Percentiles rank a stretch among this genome's conserved stretches.
Conservation (phyloP, 73 alveolate genomes). For the Paramecium sonneborni region DNA sequence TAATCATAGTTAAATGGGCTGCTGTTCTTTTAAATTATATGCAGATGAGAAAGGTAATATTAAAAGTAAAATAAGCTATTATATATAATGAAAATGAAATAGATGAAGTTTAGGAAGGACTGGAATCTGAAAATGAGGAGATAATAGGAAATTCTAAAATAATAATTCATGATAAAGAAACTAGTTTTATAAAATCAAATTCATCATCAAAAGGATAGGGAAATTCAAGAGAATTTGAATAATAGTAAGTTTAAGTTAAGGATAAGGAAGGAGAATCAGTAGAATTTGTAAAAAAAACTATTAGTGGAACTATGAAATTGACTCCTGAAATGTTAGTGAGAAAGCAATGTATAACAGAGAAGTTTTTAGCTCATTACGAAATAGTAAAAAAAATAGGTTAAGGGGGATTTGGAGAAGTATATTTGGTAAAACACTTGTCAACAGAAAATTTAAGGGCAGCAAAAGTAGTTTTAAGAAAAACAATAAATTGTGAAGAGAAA, state of each 20-base stretch:
- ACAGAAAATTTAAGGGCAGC: slow-evolving; percentile 58
- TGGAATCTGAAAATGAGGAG: not conserved
- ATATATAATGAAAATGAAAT: not conserved
- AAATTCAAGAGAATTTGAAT: not conserved
- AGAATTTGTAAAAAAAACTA: slow-evolving; percentile 10
- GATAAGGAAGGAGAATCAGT: not conserved
- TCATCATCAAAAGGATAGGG: not conserved
- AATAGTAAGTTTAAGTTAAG: not conserved
- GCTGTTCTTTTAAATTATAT: not conserved
- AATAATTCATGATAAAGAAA: not conserved
- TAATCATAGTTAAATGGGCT: not conserved
- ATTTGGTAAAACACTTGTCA: slow-evolving; percentile 46
- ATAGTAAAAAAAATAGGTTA: slow-evolving; percentile 40
- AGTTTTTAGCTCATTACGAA: slow-evolving; percentile 47
- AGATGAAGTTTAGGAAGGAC: not conserved
- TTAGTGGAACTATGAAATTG: slow-evolving; percentile 15
- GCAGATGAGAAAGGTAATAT: not conserved
- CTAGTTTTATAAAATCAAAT: not conserved
- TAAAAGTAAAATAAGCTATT: not conserved
- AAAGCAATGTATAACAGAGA: slow-evolving; percentile 5
- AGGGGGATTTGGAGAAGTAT: slow-evolving; percentile 67
- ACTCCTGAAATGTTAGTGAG: slow-evolving; percentile 41
- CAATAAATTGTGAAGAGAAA: slow-evolving; percentile 53
- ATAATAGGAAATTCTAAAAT: not conserved
- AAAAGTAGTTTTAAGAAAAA: slow-evolving; percentile 43